Percentiles rank a stretch among this genome's conserved stretches.
These are phyloP conservation scores for Globisporangium recalcitrans DNA, from an alignment of 352 stramenopile genomes.

Conservation along the genomic window DNA sequence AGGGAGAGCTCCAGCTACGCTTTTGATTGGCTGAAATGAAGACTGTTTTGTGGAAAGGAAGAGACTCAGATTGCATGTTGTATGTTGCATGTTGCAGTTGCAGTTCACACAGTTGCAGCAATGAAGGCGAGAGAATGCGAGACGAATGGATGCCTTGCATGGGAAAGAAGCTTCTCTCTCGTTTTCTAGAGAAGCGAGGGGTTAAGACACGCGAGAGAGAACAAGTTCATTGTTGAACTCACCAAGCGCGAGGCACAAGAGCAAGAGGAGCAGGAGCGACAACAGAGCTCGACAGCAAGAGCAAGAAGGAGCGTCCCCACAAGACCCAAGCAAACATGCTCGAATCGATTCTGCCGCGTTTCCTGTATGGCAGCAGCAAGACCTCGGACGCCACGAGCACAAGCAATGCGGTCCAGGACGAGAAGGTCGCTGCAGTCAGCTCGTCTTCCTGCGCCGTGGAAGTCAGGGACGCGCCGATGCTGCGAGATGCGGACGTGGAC, in stretches of 20 bases:
- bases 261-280: background rate
- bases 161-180: background rate
- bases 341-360: conserved; percentile 11
- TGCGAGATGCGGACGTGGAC: background rate
- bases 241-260: background rate
- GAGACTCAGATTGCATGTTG: background rate
- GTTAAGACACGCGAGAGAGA: background rate
- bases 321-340: conserved; percentile 8
- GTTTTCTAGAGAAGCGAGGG: background rate
- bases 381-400: background rate
- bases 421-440: background rate
- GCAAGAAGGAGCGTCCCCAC: background rate
- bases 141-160: background rate
- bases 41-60: background rate
- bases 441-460: background rate
- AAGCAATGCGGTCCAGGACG: background rate
- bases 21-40: background rate
- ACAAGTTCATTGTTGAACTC: background rate
- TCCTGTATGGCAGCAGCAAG: conserved; percentile 3
- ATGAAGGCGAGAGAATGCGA: background rate
- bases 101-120: background rate
- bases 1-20: background rate
- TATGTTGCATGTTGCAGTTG: background rate
- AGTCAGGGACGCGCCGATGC: background rate
- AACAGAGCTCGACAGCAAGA: background rate